Base-by-base conservation (phyloP, 345 rosid genomes). In the Ceriops zippeliana region DNA sequence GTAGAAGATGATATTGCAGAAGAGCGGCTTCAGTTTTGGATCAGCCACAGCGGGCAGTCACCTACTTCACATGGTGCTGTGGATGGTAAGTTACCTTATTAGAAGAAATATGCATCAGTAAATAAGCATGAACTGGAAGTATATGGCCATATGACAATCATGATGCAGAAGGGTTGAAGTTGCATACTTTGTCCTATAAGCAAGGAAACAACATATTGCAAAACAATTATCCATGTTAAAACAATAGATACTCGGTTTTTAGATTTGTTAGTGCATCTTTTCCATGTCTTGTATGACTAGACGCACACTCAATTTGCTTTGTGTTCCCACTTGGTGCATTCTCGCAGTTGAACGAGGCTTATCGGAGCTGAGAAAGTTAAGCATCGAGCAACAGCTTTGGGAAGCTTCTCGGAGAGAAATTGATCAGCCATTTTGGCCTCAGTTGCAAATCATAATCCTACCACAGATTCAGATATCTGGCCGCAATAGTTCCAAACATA, bases 371-470 rank as follows among this genome's bases (percentile, higher is more conserved):
- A 83, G 87, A 82, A 92, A 92, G 79, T 82, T 92, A 73, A 89
- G 95, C 65, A 88, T 92, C 61, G 96, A 92, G 76, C 98, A 85
- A 64, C 96, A 87, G 65, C 86, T 92, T 21, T 92, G 98, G 96
- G 96, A 87, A 84, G 87, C 90, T 31, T 92, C 98, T 70, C 82
- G 98, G 34, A 78, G 72, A 73, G 89, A 86, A 70, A 87, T 78
- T 64, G 88, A 80, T 30, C 83, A 74, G 63, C 76, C 80, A 3
- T 56, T 77, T 42, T 75, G 11, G 71, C 70, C 4, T 71, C 62
- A 2, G 35, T 38, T 72, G 74, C 74, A 30, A 67, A 72, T 78
- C 82, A 70, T 69, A 75, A 74, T 59, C 49, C 61, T 47, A 52
- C 56, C 4, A 30, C 72, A 20, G 73, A 79, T 69, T 76, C 62